Percentiles rank a stretch among this genome's conserved stretches.
These are phyloP conservation scores for Collariella sp. DNA, from an alignment of 495 filamentous ascomycete genomes.

Conservation along the genomic window DNA sequence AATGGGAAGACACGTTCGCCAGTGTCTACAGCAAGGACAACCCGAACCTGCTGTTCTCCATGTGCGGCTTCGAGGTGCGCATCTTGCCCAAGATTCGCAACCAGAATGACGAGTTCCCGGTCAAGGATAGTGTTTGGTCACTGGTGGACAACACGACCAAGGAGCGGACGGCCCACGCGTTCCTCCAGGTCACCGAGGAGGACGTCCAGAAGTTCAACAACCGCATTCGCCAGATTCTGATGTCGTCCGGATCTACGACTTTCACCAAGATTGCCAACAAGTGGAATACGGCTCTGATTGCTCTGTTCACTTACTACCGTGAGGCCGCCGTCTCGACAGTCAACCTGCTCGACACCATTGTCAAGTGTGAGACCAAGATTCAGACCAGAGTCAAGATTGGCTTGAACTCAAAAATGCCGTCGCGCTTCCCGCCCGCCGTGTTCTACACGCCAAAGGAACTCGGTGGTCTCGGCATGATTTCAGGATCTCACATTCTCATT, in stretches of 20 bases:
- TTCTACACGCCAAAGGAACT: conserved; percentile 99
- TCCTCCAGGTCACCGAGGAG: conserved; percentile 96
- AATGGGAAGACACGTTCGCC: conserved; percentile 99
- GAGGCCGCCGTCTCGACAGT: conserved; percentile 98
- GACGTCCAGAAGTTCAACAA: conserved; percentile 99
- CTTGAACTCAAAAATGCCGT: conserved; percentile 99
- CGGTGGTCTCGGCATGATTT: conserved; percentile 98
- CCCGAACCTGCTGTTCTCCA: conserved; percentile 93
- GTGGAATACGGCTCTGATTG: conserved; percentile 97
- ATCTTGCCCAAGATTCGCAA: conserved; percentile 95
- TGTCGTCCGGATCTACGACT: conserved; percentile 97
- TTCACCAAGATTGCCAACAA: conserved; percentile 99
- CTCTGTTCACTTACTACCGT: conserved; percentile 98
- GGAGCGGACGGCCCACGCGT: conserved; percentile 94
- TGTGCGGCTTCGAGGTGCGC: conserved; percentile 97
- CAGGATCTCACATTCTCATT: conserved; percentile 95
- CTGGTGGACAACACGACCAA: conserved; percentile 93
- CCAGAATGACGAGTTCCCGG: conserved; percentile 88
- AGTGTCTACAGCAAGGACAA: conserved; percentile 99
- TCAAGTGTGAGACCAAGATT: conserved; percentile 99
- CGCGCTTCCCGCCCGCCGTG: conserved; percentile 95
- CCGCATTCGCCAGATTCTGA: conserved; percentile 94
- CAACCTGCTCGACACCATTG: conserved; percentile 91
- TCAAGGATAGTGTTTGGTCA: conserved; percentile 98
- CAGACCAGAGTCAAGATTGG: conserved; percentile 99